Evolutionary conservation across 1,284 basidiomycete species (phyloP), one percentile per base, ranked within the genome.

Genomic region (Irpex lacteus): DNA sequence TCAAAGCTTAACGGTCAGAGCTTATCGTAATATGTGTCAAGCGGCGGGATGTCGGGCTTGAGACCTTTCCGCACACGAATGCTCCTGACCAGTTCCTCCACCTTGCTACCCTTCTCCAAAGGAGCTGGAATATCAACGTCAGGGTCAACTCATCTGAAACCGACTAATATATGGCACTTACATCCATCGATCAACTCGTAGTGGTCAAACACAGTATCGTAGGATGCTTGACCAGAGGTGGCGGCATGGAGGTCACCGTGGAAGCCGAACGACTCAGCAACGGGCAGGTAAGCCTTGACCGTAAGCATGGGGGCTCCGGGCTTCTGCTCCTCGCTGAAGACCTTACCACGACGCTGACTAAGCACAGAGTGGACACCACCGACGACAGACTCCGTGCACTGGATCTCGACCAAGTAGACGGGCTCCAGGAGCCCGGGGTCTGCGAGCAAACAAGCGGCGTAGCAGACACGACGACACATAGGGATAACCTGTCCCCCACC

Each of bases 261-360:
- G 91, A 99, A 99, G 72, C 98, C 97, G 84, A 99, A 99, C 18
- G 97, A 98, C 82, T 98, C 97, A 79, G 85, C 83, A 80, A 98
- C 96, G 75, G 97, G 97, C 61, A 98, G 85, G 86, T 96, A 98
- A 40, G 96, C 96, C 89, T 98, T 99, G 82, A 99, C 94, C 64
- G 95, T 99, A 88, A 97, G 98, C 96, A 99, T 98, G 67, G 98
- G 98, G 26, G 98, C 98, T 83, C 98, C 97, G 7, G 91, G 84
- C 74, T 97, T 86, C 82, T 98, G 97, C 82, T 99, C 97, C 81
- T 99, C 94, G 71, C 91, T 93, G 88, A 97, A 96, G 70, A 99
- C 98, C 78, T 98, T 95, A 68, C 97, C 98, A 88, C 98, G 95
- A 78, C 97, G 94, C 85, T 92, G 96, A 90, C 98, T 99, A 81